Evolutionary conservation across 148 eudicot genomes (phyloP).

Genomic region (Amaranthus palmeri): DNA sequence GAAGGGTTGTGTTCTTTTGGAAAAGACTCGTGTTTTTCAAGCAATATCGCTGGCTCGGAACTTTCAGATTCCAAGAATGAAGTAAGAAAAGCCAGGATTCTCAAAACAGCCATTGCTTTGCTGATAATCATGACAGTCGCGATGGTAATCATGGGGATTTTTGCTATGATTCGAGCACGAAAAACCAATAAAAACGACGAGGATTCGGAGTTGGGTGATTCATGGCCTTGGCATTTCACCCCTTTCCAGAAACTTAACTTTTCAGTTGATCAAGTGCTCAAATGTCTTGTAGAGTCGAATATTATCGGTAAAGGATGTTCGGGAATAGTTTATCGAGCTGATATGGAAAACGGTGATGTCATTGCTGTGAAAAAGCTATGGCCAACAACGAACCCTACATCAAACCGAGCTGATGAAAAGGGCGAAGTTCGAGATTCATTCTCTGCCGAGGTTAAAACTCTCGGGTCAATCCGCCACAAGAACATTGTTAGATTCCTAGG

Average conservation of each 20-base stretch:
- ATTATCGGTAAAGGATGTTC: slow-evolving; percentile 87
- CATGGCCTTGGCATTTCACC: slow-evolving; percentile 79
- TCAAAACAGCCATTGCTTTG: slow-evolving; percentile 56
- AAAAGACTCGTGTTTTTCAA: slow-evolving; percentile 44
- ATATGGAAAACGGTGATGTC: slow-evolving; percentile 55
- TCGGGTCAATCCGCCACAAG: slow-evolving; percentile 79
- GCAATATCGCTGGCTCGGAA: slow-evolving; percentile 19
- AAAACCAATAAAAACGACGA: slow-evolving; percentile 39
- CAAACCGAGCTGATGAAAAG: slow-evolving; percentile 29
- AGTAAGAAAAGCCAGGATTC: slow-evolving; percentile 34
- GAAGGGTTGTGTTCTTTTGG: slow-evolving; percentile 47
- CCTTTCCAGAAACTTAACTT: slow-evolving; percentile 85
- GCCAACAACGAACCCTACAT: slow-evolving; percentile 39
- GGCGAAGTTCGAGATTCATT: slow-evolving; percentile 73
- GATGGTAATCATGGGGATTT: slow-evolving; percentile 58
- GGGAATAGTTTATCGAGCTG: slow-evolving; percentile 79
- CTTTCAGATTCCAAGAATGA: slow-evolving; percentile 14
- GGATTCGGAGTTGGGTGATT: slow-evolving; percentile 68
- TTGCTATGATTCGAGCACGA: slow-evolving; percentile 59
- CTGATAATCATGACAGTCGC: slow-evolving; percentile 51
- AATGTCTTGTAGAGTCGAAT: slow-evolving; percentile 63
- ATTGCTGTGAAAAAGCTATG: slow-evolving; percentile 89
- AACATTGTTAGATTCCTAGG: slow-evolving; percentile 81
- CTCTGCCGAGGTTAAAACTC: slow-evolving; percentile 79
- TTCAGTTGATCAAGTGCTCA: slow-evolving; percentile 63